Evolutionary conservation across 2,329 filamentous ascomycete genomes (phyloP).

Genomic region (Fusarium sp.): DNA sequence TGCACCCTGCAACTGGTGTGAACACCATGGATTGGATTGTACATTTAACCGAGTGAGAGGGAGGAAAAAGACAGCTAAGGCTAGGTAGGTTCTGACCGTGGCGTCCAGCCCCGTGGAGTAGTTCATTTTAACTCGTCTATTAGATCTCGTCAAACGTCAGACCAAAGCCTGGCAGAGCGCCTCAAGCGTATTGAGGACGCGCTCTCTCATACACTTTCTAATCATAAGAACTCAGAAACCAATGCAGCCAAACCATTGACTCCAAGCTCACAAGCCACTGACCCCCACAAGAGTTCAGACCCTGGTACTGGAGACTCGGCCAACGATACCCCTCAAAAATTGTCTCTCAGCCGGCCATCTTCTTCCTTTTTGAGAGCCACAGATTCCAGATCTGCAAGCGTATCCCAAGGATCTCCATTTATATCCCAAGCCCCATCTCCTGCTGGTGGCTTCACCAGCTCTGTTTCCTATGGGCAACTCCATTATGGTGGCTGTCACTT

Average conservation of each 20-base stretch:
- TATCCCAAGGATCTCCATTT: not conserved
- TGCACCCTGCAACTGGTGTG: constrained; percentile 37
- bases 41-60: constrained; percentile 40
- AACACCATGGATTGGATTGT: constrained; percentile 36
- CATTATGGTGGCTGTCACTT: constrained; percentile 37
- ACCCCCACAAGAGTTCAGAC: not conserved
- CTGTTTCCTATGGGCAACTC: constrained; percentile 36
- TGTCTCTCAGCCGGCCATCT: not conserved
- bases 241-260: not conserved
- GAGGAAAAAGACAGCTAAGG: constrained; percentile 25
- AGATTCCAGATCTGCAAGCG: constrained; percentile 1
- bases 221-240: not conserved
- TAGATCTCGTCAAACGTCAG: constrained; percentile 22
- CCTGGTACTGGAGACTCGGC: not conserved
- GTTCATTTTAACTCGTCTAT: not conserved
- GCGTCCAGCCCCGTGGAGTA: not conserved
- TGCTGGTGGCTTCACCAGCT: not conserved
- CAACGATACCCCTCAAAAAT: not conserved
- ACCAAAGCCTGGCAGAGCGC: constrained; percentile 33
- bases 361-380: constrained; percentile 8
- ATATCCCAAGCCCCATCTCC: not conserved
- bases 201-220: constrained; percentile 29
- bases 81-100: constrained; percentile 16
- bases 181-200: constrained; percentile 35
- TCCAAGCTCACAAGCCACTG: not conserved